Evolutionary conservation across 2,329 filamentous ascomycete species (phyloP).

Genomic region (Claviceps fusiformis): DNA sequence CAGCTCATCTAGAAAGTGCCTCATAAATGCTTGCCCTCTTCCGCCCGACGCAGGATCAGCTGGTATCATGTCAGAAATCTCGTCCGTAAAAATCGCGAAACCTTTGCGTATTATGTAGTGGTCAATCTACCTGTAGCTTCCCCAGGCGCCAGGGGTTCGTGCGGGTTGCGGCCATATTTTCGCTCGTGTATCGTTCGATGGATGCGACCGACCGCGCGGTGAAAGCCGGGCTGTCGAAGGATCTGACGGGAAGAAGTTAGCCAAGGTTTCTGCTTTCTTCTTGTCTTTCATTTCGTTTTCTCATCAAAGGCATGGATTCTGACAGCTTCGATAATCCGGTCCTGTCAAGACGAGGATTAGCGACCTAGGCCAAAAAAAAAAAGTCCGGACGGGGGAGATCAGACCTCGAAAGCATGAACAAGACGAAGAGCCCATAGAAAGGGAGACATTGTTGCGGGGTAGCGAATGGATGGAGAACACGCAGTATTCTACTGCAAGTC

Average conservation of each 20-base stretch:
- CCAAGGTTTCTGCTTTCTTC: not conserved
- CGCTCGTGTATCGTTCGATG: constrained; percentile 35
- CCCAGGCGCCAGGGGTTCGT: constrained; percentile 36
- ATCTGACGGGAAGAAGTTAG: constrained; percentile 21
- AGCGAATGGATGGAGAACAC: too few species aligned
- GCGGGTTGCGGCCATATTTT: constrained; percentile 34
- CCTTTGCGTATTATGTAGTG: not conserved
- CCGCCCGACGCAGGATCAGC: constrained; percentile 19
- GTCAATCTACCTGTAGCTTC: constrained; percentile 35
- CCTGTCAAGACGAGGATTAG: constrained; percentile 10
- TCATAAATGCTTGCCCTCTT: constrained; percentile 23
- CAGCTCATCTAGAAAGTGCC: constrained; percentile 36
- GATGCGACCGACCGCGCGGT: constrained; percentile 37
- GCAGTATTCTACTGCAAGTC: too few species aligned
- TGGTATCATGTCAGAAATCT: constrained; percentile 4
- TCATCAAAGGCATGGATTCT: not conserved
- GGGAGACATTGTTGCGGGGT: constrained; percentile 15
- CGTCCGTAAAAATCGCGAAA: too few species aligned
- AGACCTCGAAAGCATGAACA: constrained; percentile 22
- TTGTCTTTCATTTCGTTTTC: too few species aligned
- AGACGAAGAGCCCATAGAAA: constrained; percentile 21
- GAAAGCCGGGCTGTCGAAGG: constrained; percentile 36
- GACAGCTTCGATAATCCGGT: constrained; percentile 21
- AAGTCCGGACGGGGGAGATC: not conserved
- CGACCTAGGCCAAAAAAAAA: not conserved